phyloP scores from a whole-genome alignment of 257 asterid genomes.

The Cordia subcordata region DNA sequence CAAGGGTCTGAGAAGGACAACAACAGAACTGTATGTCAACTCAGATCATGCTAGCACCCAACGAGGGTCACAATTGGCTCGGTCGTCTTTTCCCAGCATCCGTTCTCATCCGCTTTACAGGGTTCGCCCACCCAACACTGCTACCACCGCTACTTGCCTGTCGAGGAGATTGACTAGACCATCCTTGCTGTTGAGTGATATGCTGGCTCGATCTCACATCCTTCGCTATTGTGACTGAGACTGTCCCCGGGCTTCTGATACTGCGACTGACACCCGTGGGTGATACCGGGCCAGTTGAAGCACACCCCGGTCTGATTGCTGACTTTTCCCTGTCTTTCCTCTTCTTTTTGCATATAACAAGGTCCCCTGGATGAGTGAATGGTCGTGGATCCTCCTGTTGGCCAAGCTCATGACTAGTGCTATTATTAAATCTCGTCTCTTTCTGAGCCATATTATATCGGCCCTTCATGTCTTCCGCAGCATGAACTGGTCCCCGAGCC shows the following conservation, averaged over 20 bases:
- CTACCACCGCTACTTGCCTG: conserved; percentile 55
- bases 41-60: neutral
- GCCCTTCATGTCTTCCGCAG: conserved; percentile 38
- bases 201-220: conserved; percentile 54
- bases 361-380: conserved; percentile 84
- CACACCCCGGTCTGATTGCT: conserved; percentile 39
- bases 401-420: conserved; percentile 39
- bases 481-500: conserved; percentile 44
- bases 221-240: conserved; percentile 32
- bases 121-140: conserved; percentile 92
- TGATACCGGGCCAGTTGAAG: conserved; percentile 62
- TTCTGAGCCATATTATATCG: conserved; percentile 40
- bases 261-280: conserved; percentile 55
- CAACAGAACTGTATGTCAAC: neutral
- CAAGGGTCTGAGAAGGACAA: neutral
- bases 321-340: conserved; percentile 86
- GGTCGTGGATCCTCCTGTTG: conserved; percentile 51
- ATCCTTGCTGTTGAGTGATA: conserved; percentile 36
- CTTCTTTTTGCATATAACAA: conserved; percentile 89
- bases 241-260: conserved; percentile 52
- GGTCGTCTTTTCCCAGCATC: conserved; percentile 85
- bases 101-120: conserved; percentile 83
- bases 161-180: conserved; percentile 55
- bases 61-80: conserved; percentile 56
- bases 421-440: conserved; percentile 43